Evolutionary conservation across 2,329 filamentous ascomycete genomes (phyloP).

Genomic region (Talaromyces amestolkiae): DNA sequence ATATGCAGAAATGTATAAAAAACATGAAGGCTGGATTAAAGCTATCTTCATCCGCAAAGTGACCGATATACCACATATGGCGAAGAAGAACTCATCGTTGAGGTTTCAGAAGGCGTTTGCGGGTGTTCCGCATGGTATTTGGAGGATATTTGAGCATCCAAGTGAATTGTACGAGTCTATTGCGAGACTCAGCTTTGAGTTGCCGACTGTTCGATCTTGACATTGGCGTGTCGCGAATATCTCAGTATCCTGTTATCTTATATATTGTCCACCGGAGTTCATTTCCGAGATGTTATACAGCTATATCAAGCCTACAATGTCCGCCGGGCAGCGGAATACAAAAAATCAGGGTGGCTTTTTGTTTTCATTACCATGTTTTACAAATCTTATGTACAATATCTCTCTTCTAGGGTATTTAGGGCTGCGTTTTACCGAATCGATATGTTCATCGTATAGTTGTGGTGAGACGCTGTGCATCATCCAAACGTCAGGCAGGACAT

Average conservation of each 20-base stretch:
- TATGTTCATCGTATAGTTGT: background rate
- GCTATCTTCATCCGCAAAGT: slow-evolving; percentile 85
- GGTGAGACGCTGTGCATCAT: slow-evolving; percentile 11
- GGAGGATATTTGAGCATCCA: slow-evolving; percentile 81
- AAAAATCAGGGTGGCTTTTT: background rate
- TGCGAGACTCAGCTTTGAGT: slow-evolving; percentile 27
- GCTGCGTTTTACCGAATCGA: background rate
- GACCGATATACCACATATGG: slow-evolving; percentile 69
- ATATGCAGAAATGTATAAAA: slow-evolving; percentile 73
- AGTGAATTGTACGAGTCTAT: slow-evolving; percentile 54
- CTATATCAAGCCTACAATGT: slow-evolving; percentile 20
- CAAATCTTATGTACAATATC: background rate
- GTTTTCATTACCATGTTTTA: too few species aligned
- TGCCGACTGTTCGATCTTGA: background rate
- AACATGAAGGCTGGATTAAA: slow-evolving; percentile 72
- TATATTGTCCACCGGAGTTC: background rate
- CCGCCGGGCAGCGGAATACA: background rate
- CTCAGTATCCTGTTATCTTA: background rate
- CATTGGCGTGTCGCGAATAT: background rate
- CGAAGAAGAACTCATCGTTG: slow-evolving; percentile 68
- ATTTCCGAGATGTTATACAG: slow-evolving; percentile 2
- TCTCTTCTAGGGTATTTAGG: background rate
- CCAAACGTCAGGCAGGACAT: slow-evolving; percentile 4
- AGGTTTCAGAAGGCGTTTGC: slow-evolving; percentile 83
- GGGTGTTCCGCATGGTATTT: slow-evolving; percentile 65